phyloP scores from a whole-genome alignment of 1,139 yeast species.

The Diutina mesorugosa region DNA sequence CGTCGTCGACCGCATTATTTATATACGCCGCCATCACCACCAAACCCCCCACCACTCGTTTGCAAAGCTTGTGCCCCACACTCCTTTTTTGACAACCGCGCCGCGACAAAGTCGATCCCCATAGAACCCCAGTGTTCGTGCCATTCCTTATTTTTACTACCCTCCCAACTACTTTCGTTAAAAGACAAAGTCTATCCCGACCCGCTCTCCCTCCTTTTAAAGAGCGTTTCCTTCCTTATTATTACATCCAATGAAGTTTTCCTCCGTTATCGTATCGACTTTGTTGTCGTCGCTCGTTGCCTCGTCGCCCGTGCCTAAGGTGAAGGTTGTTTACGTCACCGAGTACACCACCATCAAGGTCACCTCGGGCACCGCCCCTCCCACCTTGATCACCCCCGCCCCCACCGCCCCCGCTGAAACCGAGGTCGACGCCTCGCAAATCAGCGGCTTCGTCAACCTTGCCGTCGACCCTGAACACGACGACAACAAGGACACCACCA shows the following conservation, averaged over 20 bases:
- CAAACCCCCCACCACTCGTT: background rate
- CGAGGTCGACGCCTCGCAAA: background rate
- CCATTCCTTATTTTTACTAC: background rate
- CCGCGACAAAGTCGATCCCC: background rate
- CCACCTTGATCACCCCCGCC: conserved; percentile 4
- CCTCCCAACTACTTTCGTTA: background rate
- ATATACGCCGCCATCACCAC: background rate
- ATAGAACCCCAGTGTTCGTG: conserved; percentile 1
- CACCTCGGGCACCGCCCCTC: conserved; percentile 5
- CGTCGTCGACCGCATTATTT: background rate
- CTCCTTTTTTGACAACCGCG: background rate
- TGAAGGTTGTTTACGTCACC: conserved; percentile 10
- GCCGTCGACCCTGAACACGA: conserved; percentile 5
- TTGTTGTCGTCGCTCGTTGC: conserved; percentile 2
- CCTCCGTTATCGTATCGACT: background rate
- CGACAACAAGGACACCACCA: conserved; percentile 7
- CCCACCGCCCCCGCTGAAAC: background rate
- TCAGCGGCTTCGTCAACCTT: conserved; percentile 4
- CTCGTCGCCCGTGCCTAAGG: conserved; percentile 13
- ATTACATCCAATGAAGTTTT: background rate
- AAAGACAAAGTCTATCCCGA: background rate
- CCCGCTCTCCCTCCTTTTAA: background rate
- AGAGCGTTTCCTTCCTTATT: background rate
- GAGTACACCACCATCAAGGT: conserved; percentile 9
- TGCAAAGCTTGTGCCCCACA: background rate